Base-by-base conservation (phyloP, 2,329 filamentous ascomycete genomes). In the Ceratocystis alfenasii region DNA sequence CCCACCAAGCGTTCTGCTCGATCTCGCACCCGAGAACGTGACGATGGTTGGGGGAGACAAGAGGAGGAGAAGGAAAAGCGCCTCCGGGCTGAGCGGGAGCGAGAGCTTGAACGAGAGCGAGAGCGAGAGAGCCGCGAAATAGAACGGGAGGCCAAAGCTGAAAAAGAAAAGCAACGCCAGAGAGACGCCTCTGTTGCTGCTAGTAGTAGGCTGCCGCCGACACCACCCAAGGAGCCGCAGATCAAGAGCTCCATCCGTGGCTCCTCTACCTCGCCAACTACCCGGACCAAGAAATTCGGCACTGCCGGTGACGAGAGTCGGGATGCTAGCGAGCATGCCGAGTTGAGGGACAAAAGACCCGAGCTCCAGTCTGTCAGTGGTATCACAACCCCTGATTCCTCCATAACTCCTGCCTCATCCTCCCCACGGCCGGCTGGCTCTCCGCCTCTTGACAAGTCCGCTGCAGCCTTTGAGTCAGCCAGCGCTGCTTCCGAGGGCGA, bases 181-280 rank as follows among this genome's bases (percentile, higher is more conserved):
- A 41, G 33, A 48, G 44, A 48, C 3, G 61, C 25, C n/a, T 6
- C 28, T 8, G 33, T 41, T 15, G 10, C 44, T 48, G 28, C 17
- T 17, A 50, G 3, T 45, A 41, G 22, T 45, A 44, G 45, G 15
- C 61, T 63, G n/a, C 63, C 63, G 17, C 63, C 53, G 4, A 65
- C 63, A 3, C 63, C 63, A 5, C 63, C 63, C 12, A 65, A 65
- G 10, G 63, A 65, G 6, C 36, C 53, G 48, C 50, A 59, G 30
- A n/a, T 22, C 33, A 65, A 65, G 53, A 30, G 53, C 53, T 57
- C 53, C 28, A 15, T n/a, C 6, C 53, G 53, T 22, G 33, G 53
- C 53, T 25, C 53, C 25, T 57, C 53, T 10, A 22, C 25, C 6
- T 57, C 53, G 4, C 53, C 53, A 12, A 57, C 53, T 7, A 28